Evolutionary conservation across 257 asterid species (phyloP).

Genomic region (Linderniella brevidens): DNA sequence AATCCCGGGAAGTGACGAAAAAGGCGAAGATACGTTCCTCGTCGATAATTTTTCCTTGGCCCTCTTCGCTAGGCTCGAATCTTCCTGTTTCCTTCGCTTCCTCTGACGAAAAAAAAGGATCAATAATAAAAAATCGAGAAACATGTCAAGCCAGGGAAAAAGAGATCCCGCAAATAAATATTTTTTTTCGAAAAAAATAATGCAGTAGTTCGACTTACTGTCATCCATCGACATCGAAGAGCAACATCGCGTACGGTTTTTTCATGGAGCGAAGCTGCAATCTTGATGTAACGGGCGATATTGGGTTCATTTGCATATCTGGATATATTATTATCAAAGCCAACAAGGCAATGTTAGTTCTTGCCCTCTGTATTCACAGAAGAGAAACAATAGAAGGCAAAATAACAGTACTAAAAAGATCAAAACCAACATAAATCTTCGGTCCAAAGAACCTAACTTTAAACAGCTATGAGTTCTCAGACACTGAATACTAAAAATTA

Average conservation of each 20-base stretch:
- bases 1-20: conserved; percentile 34
- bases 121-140: not conserved
- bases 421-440: too few relatives aligned
- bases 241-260: conserved; percentile 90
- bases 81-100: conserved; percentile 71
- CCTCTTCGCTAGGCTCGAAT: conserved; percentile 43
- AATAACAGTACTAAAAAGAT: conserved; percentile 7
- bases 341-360: conserved; percentile 9
- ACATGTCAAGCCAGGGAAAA: too few relatives aligned
- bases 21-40: conserved; percentile 37
- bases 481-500: too few relatives aligned
- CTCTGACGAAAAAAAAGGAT: conserved; percentile 30
- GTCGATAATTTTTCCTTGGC: conserved; percentile 38
- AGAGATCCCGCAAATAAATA: not conserved
- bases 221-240: conserved; percentile 86
- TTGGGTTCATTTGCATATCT: conserved; percentile 62
- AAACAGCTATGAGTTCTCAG: too few relatives aligned
- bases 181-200: too few relatives aligned
- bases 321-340: conserved; percentile 13
- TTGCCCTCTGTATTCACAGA: not conserved
- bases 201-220: conserved; percentile 27
- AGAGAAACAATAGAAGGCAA: conserved; percentile 10
- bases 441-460: too few relatives aligned
- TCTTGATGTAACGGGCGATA: conserved; percentile 62
- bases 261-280: conserved; percentile 61